These are phyloP conservation scores for Lophiostoma macrostomum DNA, from an alignment of 495 filamentous ascomycete genomes.

Conservation along the genomic window DNA sequence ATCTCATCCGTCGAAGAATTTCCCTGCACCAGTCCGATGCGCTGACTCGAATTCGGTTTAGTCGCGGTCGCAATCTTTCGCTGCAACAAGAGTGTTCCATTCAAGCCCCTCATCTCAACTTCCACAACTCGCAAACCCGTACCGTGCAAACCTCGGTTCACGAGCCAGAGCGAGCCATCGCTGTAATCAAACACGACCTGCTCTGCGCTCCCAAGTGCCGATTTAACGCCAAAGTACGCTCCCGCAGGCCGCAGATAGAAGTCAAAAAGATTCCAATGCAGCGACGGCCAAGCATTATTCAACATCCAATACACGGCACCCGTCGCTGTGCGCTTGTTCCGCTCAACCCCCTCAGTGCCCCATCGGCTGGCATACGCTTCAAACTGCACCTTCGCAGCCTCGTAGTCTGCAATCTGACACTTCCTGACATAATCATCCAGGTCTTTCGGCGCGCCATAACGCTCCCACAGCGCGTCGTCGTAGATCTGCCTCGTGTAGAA, in stretches of 20 bases:
- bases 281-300: slow-evolving; percentile 61
- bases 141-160: slow-evolving; percentile 52
- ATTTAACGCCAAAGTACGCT: slow-evolving; percentile 59
- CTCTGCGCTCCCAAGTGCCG: slow-evolving; percentile 50
- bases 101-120: slow-evolving; percentile 49
- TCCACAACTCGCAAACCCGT: slow-evolving; percentile 45
- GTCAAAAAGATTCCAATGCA: slow-evolving; percentile 67
- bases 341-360: slow-evolving; percentile 43
- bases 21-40: slow-evolving; percentile 25
- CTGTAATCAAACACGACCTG: slow-evolving; percentile 57
- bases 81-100: slow-evolving; percentile 46
- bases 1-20: slow-evolving; percentile 4
- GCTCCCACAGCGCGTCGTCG: slow-evolving; percentile 49
- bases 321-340: slow-evolving; percentile 57
- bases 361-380: slow-evolving; percentile 55
- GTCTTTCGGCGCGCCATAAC: slow-evolving; percentile 52
- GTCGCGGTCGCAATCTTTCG: slow-evolving; percentile 22
- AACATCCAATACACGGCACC: slow-evolving; percentile 69
- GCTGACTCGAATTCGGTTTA: slow-evolving; percentile 37
- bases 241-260: slow-evolving; percentile 60
- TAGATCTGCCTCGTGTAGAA: slow-evolving; percentile 58
- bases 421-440: slow-evolving; percentile 56
- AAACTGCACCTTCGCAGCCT: slow-evolving; percentile 59
- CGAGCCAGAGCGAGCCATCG: slow-evolving; percentile 47
- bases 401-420: slow-evolving; percentile 51